Evolutionary conservation across 768 basidiomycete species (phyloP).

Genomic region (Lactarius sp.): DNA sequence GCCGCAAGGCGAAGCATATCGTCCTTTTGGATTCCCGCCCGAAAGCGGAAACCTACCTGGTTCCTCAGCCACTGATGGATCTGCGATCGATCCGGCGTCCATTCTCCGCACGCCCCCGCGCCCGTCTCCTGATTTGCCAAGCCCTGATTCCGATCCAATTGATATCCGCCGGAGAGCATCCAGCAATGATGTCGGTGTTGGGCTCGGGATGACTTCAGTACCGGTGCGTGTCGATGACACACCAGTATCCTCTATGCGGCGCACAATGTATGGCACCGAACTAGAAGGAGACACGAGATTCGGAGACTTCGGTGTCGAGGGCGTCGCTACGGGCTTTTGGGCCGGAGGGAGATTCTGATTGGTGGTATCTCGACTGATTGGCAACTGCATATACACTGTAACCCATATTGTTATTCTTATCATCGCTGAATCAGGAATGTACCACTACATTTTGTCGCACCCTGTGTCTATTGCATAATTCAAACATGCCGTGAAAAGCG

Average conservation of each 20-base stretch:
- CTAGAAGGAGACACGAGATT: conserved; percentile 78
- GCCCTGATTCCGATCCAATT: conserved; percentile 13
- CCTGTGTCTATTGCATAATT: neutral
- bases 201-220: conserved; percentile 40
- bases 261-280: conserved; percentile 84
- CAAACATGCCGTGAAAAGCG: neutral
- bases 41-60: conserved; percentile 16
- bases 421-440: conserved; percentile 10
- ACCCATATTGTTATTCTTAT: conserved; percentile 23
- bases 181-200: conserved; percentile 45
- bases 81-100: conserved; percentile 21
- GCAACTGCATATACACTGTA: conserved; percentile 1
- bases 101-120: conserved; percentile 24
- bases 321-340: conserved; percentile 73
- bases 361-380: neutral
- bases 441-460: conserved; percentile 7
- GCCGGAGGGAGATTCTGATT: conserved; percentile 42
- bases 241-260: conserved; percentile 46
- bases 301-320: conserved; percentile 78
- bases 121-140: conserved; percentile 5
- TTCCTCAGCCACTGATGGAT: conserved; percentile 11
- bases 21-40: conserved; percentile 20
- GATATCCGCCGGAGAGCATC: conserved; percentile 17
- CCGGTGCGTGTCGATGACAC: conserved; percentile 40
- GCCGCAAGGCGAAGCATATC: conserved; percentile 19